Conservation (phyloP, 495 filamentous ascomycete species). For the Bryoglossum gracile region DNA sequence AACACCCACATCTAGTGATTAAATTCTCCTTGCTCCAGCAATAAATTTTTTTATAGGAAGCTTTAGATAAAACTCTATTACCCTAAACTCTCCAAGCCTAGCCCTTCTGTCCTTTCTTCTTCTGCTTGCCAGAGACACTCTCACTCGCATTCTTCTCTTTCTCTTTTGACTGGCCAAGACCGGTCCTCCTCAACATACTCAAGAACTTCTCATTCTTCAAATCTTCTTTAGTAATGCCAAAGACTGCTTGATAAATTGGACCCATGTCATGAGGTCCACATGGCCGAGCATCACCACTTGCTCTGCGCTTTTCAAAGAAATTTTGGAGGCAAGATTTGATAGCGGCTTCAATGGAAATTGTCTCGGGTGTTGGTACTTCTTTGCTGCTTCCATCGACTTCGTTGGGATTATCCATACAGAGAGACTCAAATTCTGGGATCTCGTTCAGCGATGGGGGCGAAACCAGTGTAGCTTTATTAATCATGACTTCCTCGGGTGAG, state of each 20-base stretch:
- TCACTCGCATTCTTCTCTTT: constrained; percentile 16
- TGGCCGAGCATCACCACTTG: constrained; percentile 27
- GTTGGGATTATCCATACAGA: constrained; percentile 4
- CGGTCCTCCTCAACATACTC: constrained; percentile 17
- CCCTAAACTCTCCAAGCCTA: constrained; percentile 11
- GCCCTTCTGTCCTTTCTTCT: constrained; percentile 16
- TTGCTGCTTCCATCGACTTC: constrained; percentile 9
- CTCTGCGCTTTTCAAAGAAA: constrained; percentile 28
- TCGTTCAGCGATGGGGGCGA: constrained; percentile 14
- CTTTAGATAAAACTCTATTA: constrained; percentile 12
- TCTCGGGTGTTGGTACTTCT: constrained; percentile 2
- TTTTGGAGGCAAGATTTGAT: constrained; percentile 20
- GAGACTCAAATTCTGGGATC: constrained; percentile 21
- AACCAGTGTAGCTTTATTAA: constrained; percentile 18
- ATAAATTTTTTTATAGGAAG: constrained; percentile 1
- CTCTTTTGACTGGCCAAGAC: constrained; percentile 14
- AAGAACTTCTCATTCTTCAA: constrained; percentile 18
- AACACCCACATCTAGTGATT: constrained; percentile 9
- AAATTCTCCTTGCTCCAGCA: constrained; percentile 7
- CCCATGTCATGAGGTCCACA: constrained; percentile 21
- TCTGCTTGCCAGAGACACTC: constrained; percentile 16
- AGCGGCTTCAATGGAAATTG: constrained; percentile 23
- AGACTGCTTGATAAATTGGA: constrained; percentile 18
- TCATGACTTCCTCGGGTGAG: constrained; percentile 20
- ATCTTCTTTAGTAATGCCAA: constrained; percentile 17